Base-by-base conservation (phyloP, 129 eudicot genomes). In the Chrysanthemum seticuspe region DNA sequence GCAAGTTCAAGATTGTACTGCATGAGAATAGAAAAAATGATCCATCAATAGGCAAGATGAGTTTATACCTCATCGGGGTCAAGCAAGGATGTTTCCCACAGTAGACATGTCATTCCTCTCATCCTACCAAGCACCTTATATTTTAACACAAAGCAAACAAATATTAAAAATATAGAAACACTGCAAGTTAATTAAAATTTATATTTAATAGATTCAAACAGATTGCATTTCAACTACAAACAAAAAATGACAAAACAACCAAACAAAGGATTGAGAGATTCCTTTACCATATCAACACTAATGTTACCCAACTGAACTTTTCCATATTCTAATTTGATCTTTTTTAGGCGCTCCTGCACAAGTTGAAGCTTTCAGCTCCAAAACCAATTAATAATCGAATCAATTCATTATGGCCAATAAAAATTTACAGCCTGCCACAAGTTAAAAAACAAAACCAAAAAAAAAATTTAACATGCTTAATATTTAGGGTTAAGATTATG, bases 91-190 rank as follows among this genome's bases (percentile, higher is more conserved):
- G 99, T 90, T 79, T 95, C 99, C 99, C 97, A 95, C 53, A 95
- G 86, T 62, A 95, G 75, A 75, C 99, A 97, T 29, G 90, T 87
- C 99, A 95, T 95, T 74, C 99, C 97, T 83, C 99, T 88, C 99
- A 95, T 95, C 51, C 99, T 97, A 72, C 99, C 99, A 70, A 95
- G 84, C 56, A 95, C 99, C 99, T 95, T 73, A 76, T 6, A 63
- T 73, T 75, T 75, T 11, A 54, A 56, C 72, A 56, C 55, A 62
- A 15, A 68, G 19, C 53, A 34, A 71, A 65, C 14, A 68, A 25
- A 52, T 29, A 47, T 60, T 15, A 60, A 34, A 19, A 71, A 70
- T 9, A 31, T 13, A 13, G 16, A n/a, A 65, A 31, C n/a, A 36
- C 25, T 9, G 29, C 63, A 1, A 40, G 2, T 2, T 5, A 31